Base-by-base conservation (phyloP, 208 protist genomes). In the Trypanosoma cruzi region DNA sequence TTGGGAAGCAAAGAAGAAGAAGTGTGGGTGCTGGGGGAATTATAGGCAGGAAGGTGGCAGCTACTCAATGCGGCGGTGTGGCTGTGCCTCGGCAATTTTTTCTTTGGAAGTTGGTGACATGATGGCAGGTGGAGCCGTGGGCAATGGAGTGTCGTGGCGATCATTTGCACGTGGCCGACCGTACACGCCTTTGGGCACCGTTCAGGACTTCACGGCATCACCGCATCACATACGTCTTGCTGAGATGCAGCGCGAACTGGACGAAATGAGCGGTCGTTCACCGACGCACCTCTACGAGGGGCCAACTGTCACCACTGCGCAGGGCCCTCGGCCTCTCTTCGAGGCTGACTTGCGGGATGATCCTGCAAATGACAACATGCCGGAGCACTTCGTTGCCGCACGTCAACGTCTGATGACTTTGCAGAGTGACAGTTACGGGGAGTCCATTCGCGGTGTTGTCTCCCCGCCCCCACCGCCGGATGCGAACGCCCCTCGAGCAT, bases 181-280 rank as follows among this genome's bases (percentile, higher is more conserved):
- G 1, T 92, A 86, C 68, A 74, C 79, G 36, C 86, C 86, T 0
- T 69, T 73, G 14, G 86, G 86, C 52, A 89, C 82, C 31, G 82
- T 92, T 61, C 82, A 88, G 58, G 86, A 92, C 61, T 92, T 79
- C 63, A 85, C 83, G 16, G 75, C 80, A 0, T 92, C 86, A 3
- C 81, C 82, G 31, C 74, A 81, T 22, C 84, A 89, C 60, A 32
- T 31, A 6, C 49, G 63, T 26, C 52, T 92, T 32, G 76, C 80
- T 18, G 79, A 89, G 64, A 73, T 88, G 73, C 83, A 89, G 71
- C 78, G 73, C 20, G 68, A 89, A 22, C 53, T 88, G 1, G 86
- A 92, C 50, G 54, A 55, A n/a, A 64, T 46, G 22, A 71, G 55
- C 3, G 81, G 83, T 16, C 77, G 86, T 0, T 37, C 56, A 16